phyloP scores from a whole-genome alignment of 116 monocot species.

The Phalaenopsis hybrid region DNA sequence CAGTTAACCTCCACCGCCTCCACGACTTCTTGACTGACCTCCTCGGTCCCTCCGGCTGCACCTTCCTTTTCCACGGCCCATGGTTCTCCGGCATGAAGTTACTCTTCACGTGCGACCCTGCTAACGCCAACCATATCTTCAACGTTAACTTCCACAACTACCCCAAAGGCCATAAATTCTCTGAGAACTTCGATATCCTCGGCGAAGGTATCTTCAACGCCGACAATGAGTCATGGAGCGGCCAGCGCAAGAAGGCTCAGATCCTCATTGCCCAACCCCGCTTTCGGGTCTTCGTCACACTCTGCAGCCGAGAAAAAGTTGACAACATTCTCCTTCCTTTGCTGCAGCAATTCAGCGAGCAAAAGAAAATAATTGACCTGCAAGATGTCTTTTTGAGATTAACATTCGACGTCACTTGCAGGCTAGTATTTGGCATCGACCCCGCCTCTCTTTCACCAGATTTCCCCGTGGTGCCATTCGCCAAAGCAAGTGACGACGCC shows the following conservation, averaged over 20 bases:
- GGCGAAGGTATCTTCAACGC: constrained; percentile 30
- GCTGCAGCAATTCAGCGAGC: no score
- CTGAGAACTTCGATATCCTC: constrained; percentile 57
- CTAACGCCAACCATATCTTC: constrained; percentile 13
- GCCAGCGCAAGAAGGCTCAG: background rate
- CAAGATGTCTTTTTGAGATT: constrained; percentile 34
- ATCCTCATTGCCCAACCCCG: no score
- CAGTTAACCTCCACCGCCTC: constrained; percentile 18
- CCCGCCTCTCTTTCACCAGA: constrained; percentile 26
- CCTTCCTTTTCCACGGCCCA: constrained; percentile 39
- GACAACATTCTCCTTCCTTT: no score
- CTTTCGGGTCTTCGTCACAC: no score
- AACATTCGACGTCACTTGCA: constrained; percentile 30
- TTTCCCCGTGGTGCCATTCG: constrained; percentile 29
- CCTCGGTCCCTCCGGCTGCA: constrained; percentile 11
- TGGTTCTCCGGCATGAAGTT: constrained; percentile 33
- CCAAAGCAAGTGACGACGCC: constrained; percentile 35
- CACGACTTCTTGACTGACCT: constrained; percentile 18
- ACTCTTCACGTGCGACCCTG: constrained; percentile 44
- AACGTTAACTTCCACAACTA: no score
- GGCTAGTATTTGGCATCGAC: constrained; percentile 40
- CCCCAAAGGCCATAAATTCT: constrained; percentile 47
- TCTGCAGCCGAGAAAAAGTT: no score
- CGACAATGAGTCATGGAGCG: constrained; percentile 33
- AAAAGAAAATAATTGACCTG: constrained; percentile 10